phyloP scores from a whole-genome alignment of 768 basidiomycete genomes.

The Mycena galopus region DNA sequence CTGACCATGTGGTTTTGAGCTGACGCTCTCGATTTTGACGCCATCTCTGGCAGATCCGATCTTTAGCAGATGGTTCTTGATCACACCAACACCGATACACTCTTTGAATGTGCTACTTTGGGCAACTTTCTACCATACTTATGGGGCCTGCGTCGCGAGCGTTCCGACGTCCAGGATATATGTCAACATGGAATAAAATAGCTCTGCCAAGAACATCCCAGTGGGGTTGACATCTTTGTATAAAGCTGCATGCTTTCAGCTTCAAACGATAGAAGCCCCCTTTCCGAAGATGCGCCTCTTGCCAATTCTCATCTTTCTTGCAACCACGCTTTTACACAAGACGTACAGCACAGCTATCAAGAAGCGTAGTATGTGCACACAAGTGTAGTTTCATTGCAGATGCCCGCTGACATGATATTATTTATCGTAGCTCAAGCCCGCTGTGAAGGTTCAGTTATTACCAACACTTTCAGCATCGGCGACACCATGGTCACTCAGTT shows the following conservation, averaged over 20 bases:
- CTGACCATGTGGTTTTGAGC: conserved; percentile 3
- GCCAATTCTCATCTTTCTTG: conserved; percentile 10
- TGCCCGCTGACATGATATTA: conserved; percentile 7
- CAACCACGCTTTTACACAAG: conserved; percentile 5
- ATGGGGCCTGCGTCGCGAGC: too few relatives aligned
- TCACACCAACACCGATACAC: background rate
- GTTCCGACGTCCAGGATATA: conserved; percentile 1
- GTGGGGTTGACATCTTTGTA: conserved; percentile 2
- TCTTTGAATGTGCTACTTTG: background rate
- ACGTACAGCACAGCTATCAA: conserved; percentile 9
- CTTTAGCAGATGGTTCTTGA: background rate
- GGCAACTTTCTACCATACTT: background rate
- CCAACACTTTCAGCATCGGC: conserved; percentile 10
- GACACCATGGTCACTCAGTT: conserved; percentile 1
- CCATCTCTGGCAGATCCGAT: conserved; percentile 2
- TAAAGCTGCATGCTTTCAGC: conserved; percentile 11
- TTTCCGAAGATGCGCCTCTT: conserved; percentile 7
- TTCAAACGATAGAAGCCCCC: conserved; percentile 3
- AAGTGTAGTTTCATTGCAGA: conserved; percentile 1
- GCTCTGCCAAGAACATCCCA: conserved; percentile 1
- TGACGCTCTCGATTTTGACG: conserved; percentile 11
- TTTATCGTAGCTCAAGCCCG: conserved; percentile 8
- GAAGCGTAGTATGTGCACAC: conserved; percentile 9
- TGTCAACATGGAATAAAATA: background rate
- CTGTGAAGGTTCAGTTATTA: conserved; percentile 11